phyloP scores from a whole-genome alignment of 2,329 filamentous ascomycete species.

The Paecilomyces niveus region DNA sequence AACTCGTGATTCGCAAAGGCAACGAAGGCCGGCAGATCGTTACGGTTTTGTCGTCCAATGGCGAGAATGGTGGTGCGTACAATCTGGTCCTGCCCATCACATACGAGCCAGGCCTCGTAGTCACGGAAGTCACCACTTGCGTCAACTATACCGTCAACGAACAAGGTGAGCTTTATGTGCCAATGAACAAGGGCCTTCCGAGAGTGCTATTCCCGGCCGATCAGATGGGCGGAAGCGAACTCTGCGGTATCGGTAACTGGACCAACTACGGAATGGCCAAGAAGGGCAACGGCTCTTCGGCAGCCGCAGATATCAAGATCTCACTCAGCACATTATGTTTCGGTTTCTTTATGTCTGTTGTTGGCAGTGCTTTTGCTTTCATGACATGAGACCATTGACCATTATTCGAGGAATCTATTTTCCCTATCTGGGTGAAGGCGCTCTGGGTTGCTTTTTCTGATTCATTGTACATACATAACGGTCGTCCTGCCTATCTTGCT shows the following conservation, averaged over 20 bases:
- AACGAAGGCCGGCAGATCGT: conserved; percentile 26
- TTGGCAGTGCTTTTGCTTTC: background rate
- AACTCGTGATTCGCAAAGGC: conserved; percentile 36
- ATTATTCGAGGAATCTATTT: background rate
- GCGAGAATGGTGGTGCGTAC: conserved; percentile 29
- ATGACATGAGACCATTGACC: background rate
- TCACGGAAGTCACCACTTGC: conserved; percentile 34
- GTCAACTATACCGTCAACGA: conserved; percentile 10
- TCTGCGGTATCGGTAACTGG: conserved; percentile 8
- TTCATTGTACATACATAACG: background rate
- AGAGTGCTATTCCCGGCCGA: conserved; percentile 11
- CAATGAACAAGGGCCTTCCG: conserved; percentile 10
- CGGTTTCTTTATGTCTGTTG: background rate
- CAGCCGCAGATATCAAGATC: background rate
- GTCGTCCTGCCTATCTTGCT: background rate
- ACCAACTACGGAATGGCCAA: background rate
- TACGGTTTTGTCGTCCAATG: conserved; percentile 31
- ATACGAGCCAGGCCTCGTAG: conserved; percentile 13
- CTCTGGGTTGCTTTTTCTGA: background rate
- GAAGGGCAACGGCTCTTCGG: background rate
- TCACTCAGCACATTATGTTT: background rate
- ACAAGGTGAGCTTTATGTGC: conserved; percentile 8
- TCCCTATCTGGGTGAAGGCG: background rate
- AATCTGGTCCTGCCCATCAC: conserved; percentile 43
- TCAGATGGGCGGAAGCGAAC: conserved; percentile 9